Evolutionary conservation across 805 yeast genomes (phyloP).

Genomic region (Candida krabiensis): DNA sequence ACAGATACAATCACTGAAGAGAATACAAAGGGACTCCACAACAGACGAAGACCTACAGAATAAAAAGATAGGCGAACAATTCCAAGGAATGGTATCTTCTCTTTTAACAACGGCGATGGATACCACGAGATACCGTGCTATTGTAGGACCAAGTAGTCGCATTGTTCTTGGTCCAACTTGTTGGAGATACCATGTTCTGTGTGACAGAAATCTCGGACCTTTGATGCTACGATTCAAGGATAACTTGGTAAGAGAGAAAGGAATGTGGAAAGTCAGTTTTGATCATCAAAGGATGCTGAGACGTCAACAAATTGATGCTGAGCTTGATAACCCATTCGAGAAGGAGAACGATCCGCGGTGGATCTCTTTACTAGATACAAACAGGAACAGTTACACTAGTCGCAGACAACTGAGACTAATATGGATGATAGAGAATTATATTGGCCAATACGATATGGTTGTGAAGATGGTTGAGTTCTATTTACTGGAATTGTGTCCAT

Average conservation of each 20-base stretch:
- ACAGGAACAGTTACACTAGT: too few relatives aligned
- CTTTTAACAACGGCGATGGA: not conserved
- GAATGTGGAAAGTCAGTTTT: constrained; percentile 15
- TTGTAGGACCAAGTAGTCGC: not conserved
- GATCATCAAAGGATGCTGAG: not conserved
- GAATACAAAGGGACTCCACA: too few relatives aligned
- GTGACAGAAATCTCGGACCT: constrained; percentile 9
- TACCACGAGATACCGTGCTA: not conserved
- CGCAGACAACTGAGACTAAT: constrained; percentile 5
- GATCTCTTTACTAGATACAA: too few relatives aligned
- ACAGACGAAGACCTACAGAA: too few relatives aligned
- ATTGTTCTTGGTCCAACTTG: constrained; percentile 15
- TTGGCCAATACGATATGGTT: constrained; percentile 16
- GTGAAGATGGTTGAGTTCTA: constrained; percentile 5
- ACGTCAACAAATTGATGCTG: not conserved
- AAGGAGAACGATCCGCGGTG: too few relatives aligned
- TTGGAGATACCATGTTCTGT: constrained; percentile 16
- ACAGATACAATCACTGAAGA: too few relatives aligned
- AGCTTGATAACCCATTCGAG: constrained; percentile 1
- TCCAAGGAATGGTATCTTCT: constrained; percentile 1
- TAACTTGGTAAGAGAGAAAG: constrained; percentile 12
- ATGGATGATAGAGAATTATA: constrained; percentile 16
- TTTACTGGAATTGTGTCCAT: not conserved
- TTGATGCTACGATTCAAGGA: constrained; percentile 5
- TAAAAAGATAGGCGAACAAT: too few relatives aligned